Percentiles rank a stretch among this genome's conserved stretches.
These are phyloP conservation scores for Plantago elongata DNA, from an alignment of 257 asterid species.

Conservation along the genomic window DNA sequence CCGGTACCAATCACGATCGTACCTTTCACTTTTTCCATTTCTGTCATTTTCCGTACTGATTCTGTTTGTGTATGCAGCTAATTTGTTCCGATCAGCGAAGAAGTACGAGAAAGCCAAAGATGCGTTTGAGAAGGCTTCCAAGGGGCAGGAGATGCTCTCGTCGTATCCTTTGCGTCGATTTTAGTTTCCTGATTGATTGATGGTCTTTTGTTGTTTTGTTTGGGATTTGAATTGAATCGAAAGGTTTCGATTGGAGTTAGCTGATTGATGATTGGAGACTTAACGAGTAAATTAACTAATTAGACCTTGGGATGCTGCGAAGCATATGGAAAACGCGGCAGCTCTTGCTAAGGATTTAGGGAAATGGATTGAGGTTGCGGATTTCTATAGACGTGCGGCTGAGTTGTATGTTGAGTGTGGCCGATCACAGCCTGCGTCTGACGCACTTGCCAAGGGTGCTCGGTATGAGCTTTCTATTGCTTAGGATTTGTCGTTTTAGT, in stretches of 20 bases:
- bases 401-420: constrained; percentile 87
- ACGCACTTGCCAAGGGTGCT: constrained; percentile 96
- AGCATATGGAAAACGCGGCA: constrained; percentile 93
- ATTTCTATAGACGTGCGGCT: constrained; percentile 78
- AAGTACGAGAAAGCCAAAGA: constrained; percentile 76
- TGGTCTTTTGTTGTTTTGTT: no score
- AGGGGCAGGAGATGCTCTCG: constrained; percentile 92
- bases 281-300: constrained; percentile 34
- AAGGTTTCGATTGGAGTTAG: no score
- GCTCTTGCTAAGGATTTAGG: constrained; percentile 74
- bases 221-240: neutral
- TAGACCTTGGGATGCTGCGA: constrained; percentile 99
- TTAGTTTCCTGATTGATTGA: neutral
- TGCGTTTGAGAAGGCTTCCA: constrained; percentile 93
- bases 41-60: neutral
- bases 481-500: constrained; percentile 5
- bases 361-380: constrained; percentile 86
- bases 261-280: constrained; percentile 16
- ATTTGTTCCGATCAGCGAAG: constrained; percentile 59
- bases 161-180: constrained; percentile 52
- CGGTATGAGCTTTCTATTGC: constrained; percentile 47
- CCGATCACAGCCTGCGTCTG: constrained; percentile 92
- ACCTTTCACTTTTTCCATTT: neutral
- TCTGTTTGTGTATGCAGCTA: constrained; percentile 39
- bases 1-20: constrained; percentile 44